Percentiles rank a stretch among this genome's conserved stretches.
phyloP scores from a whole-genome alignment of 1,139 yeast genomes.

The Lodderomyces metapsilosis region DNA sequence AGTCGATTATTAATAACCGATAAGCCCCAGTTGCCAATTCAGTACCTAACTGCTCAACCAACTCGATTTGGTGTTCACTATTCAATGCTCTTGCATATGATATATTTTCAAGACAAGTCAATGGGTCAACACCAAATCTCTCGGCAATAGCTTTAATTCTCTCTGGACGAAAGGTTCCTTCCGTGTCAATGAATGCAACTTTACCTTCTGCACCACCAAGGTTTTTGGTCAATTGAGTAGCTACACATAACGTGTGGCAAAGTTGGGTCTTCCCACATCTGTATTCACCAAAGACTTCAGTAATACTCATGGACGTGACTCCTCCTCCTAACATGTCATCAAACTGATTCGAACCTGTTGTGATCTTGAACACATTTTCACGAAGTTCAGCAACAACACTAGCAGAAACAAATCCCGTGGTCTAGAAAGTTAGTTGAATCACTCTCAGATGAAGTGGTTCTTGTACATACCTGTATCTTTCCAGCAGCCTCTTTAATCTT shows the following conservation, averaged over 20 bases:
- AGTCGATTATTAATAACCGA: slow-evolving; percentile 46
- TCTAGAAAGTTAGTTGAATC: slow-evolving; percentile 10
- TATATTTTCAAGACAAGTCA: slow-evolving; percentile 50
- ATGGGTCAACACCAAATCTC: slow-evolving; percentile 54
- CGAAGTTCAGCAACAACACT: slow-evolving; percentile 50
- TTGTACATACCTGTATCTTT: slow-evolving; percentile 31
- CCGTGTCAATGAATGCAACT: slow-evolving; percentile 60
- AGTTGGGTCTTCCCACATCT: slow-evolving; percentile 62
- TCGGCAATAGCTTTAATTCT: slow-evolving; percentile 55
- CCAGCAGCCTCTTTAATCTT: slow-evolving; percentile 63
- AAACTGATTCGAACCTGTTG: slow-evolving; percentile 56
- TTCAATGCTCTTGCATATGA: slow-evolving; percentile 59
- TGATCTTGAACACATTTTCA: slow-evolving; percentile 42
- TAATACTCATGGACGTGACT: slow-evolving; percentile 57
- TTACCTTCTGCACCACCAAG: slow-evolving; percentile 64
- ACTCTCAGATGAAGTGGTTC: background rate
- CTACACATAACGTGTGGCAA: slow-evolving; percentile 59
- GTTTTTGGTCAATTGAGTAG: slow-evolving; percentile 52
- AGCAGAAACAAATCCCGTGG: slow-evolving; percentile 55
- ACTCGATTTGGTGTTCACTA: slow-evolving; percentile 60
- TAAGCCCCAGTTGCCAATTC: slow-evolving; percentile 51
- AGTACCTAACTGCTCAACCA: slow-evolving; percentile 51
- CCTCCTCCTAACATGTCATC: slow-evolving; percentile 61
- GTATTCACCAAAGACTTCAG: slow-evolving; percentile 64
- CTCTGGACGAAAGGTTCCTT: slow-evolving; percentile 60